Percentiles rank a stretch among this genome's conserved stretches.
Evolutionary conservation across 1,284 basidiomycete species (phyloP).

Genomic region (Cutaneotrichosporon sp.): DNA sequence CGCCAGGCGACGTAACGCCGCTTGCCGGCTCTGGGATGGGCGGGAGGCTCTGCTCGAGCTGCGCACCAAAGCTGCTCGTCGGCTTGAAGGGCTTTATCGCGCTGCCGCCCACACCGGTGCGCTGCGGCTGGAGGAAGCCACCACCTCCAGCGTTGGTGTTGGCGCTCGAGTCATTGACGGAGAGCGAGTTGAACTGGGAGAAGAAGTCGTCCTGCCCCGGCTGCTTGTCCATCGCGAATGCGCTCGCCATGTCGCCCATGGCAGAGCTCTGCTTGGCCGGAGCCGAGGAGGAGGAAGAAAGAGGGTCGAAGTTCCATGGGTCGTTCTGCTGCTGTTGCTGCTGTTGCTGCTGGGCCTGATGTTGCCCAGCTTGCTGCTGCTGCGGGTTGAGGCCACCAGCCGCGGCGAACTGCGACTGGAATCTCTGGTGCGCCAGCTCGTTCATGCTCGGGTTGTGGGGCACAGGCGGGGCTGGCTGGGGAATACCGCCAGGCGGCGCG

Average conservation of each 20-base stretch:
- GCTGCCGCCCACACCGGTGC: slow-evolving; percentile 73
- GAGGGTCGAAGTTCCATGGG: slow-evolving; percentile 9
- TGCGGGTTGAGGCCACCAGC: slow-evolving; percentile 16
- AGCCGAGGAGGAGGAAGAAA: slow-evolving; percentile 5
- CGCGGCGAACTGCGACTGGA: slow-evolving; percentile 21
- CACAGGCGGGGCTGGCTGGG: slow-evolving; percentile 59
- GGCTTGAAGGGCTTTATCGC: slow-evolving; percentile 86
- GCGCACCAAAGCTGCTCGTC: slow-evolving; percentile 80
- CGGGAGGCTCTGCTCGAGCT: slow-evolving; percentile 74
- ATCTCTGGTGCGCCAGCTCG: slow-evolving; percentile 66
- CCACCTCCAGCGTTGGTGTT: not conserved
- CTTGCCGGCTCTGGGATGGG: slow-evolving; percentile 53
- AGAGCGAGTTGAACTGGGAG: slow-evolving; percentile 33
- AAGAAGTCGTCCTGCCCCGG: slow-evolving; percentile 31
- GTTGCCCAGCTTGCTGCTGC: not conserved
- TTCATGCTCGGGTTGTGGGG: slow-evolving; percentile 77
- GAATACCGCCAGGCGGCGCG: slow-evolving; percentile 64
- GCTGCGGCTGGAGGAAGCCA: slow-evolving; percentile 64
- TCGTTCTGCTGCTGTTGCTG: slow-evolving; percentile 12
- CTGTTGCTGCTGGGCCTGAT: slow-evolving; percentile 15
- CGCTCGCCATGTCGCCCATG: slow-evolving; percentile 49
- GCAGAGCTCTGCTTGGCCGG: slow-evolving; percentile 16
- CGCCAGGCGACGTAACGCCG: slow-evolving; percentile 3
- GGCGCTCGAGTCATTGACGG: not conserved
- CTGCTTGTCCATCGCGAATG: slow-evolving; percentile 41